Percentiles rank a stretch among this genome's conserved stretches.
Conservation (phyloP, 1,284 basidiomycete species). For the Erythrobasidium hasegawianum region DNA sequence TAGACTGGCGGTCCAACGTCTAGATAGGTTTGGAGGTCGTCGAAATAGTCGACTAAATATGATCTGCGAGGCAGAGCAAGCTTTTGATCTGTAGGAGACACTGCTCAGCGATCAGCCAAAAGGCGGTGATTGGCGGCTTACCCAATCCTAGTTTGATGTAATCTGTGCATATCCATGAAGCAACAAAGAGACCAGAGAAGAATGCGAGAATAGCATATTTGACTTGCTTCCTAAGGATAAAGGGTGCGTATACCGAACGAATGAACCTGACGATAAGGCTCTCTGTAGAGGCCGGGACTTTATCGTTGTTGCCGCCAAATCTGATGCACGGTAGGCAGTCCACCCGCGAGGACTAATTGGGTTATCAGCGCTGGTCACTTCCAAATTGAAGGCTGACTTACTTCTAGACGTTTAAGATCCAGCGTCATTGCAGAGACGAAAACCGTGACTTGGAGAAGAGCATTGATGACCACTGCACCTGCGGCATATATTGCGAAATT, state of each 20-base stretch:
- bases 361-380: neutral
- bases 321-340: constrained; percentile 87
- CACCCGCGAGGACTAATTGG: constrained; percentile 65
- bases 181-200: constrained; percentile 74
- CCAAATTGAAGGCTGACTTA: constrained; percentile 51
- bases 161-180: constrained; percentile 85
- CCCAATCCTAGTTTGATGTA: constrained; percentile 83
- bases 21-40: constrained; percentile 78
- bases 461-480: constrained; percentile 87
- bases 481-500: constrained; percentile 98
- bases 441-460: constrained; percentile 84
- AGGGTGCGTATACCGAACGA: constrained; percentile 79
- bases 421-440: constrained; percentile 82
- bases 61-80: constrained; percentile 87
- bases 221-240: constrained; percentile 68
- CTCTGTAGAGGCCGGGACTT: constrained; percentile 53
- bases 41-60: constrained; percentile 85
- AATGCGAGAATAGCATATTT: constrained; percentile 70
- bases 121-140: constrained; percentile 50
- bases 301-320: constrained; percentile 59
- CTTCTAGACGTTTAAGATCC: constrained; percentile 78
- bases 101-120: no score
- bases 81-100: constrained; percentile 85
- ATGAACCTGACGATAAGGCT: constrained; percentile 70
- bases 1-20: constrained; percentile 95